A percentile compares a stretch with the other conserved stretches of the same genome.
Evolutionary conservation across 129 eudicot genomes (phyloP).

Genomic region (Deinandra increscens): DNA sequence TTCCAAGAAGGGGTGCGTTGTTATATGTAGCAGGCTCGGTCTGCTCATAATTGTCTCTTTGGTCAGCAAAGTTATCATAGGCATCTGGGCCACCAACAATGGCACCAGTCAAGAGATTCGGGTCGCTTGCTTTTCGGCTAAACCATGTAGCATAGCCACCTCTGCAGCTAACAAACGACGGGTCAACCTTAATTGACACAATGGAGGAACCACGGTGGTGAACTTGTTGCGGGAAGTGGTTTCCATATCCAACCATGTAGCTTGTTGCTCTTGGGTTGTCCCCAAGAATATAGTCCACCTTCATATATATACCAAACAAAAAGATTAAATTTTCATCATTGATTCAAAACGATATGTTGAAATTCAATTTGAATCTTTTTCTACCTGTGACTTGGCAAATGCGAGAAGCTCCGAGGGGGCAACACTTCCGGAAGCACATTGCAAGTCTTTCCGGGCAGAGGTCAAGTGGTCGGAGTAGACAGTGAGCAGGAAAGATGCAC

Average conservation of each 20-base stretch:
- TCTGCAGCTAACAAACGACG: conserved; percentile 78
- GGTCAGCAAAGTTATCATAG: conserved; percentile 92
- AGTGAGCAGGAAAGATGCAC: conserved; percentile 84
- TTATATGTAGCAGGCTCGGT: conserved; percentile 98
- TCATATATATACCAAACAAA: neutral
- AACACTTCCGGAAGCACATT: conserved; percentile 59
- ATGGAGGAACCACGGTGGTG: conserved; percentile 98
- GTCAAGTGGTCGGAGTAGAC: conserved; percentile 85
- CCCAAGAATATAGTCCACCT: conserved; percentile 96
- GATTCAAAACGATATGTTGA: neutral
- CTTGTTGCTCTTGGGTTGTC: conserved; percentile 99
- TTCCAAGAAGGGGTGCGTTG: conserved; percentile 90
- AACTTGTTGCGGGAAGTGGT: conserved; percentile 75
- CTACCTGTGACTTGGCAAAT: conserved; percentile 84
- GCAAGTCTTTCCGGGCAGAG: conserved; percentile 64
- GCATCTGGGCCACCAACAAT: conserved; percentile 99
- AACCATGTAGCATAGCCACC: conserved; percentile 96
- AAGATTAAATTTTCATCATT: neutral
- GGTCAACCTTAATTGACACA: conserved; percentile 77
- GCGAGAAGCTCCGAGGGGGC: conserved; percentile 70
- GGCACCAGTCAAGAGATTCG: conserved; percentile 79
- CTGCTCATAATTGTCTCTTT: conserved; percentile 90
- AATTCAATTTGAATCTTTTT: neutral
- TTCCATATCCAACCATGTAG: conserved; percentile 98
- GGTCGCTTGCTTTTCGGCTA: conserved; percentile 79